Conservation (phyloP, 495 filamentous ascomycete genomes). For the Hyaloscypha bicolor region DNA sequence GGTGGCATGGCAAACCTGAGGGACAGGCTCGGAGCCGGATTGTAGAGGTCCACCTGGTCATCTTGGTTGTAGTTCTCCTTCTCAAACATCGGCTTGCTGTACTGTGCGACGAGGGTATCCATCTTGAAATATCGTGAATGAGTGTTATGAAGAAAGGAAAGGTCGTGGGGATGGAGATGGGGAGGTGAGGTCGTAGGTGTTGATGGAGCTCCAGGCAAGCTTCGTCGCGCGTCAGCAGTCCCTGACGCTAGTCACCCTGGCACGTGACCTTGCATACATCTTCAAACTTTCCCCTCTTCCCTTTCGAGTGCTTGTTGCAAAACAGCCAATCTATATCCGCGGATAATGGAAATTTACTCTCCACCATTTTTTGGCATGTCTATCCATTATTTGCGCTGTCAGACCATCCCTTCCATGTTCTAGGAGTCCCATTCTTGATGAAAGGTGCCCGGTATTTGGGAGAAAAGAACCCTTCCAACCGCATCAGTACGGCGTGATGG, state of each 20-base stretch:
- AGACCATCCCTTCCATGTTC: no score
- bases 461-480: no score
- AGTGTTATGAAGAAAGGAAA: conserved; percentile 21
- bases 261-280: conserved; percentile 15
- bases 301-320: no score
- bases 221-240: conserved; percentile 22
- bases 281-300: neutral
- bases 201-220: conserved; percentile 33
- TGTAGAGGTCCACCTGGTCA: conserved; percentile 72
- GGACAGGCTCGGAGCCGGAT: conserved; percentile 67
- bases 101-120: conserved; percentile 91
- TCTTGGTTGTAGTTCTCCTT: conserved; percentile 68
- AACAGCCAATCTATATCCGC: no score
- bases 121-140: conserved; percentile 53
- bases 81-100: conserved; percentile 74
- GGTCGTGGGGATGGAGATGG: conserved; percentile 3
- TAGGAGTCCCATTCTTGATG: no score
- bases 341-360: no score
- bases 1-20: conserved; percentile 93
- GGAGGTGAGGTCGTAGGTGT: conserved; percentile 14
- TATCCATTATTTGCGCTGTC: no score
- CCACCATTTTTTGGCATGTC: no score
- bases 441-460: no score
- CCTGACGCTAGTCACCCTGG: conserved; percentile 2
- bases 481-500: no score